Conservation (phyloP, 495 filamentous ascomycete species). For the Pyrenula massariospora region DNA sequence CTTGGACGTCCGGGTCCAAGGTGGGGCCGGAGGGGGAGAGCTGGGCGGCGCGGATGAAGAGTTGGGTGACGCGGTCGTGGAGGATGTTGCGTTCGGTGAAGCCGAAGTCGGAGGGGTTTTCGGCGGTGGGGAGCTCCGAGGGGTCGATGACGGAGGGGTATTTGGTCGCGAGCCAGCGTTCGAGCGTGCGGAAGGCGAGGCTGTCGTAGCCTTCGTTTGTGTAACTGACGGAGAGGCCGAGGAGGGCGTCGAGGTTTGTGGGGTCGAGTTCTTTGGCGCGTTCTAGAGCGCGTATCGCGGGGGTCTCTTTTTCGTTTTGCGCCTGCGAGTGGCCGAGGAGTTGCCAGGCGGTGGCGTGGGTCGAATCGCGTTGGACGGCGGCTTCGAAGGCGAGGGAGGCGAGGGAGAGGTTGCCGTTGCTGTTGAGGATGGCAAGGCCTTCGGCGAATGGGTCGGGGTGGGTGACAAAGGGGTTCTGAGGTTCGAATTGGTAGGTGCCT, state of each 20-base stretch:
- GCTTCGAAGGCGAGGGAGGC: constrained; percentile 96
- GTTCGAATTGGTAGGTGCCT: constrained; percentile 70
- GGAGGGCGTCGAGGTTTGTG: constrained; percentile 75
- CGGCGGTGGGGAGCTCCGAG: constrained; percentile 23
- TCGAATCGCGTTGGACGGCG: constrained; percentile 76
- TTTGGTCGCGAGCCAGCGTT: constrained; percentile 89
- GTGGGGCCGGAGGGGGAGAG: constrained; percentile 75
- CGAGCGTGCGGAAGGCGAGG: constrained; percentile 89
- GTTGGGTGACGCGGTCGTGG: constrained; percentile 77
- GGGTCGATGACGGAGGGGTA: constrained; percentile 72
- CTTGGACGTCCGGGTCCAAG: constrained; percentile 97
- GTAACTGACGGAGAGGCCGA: constrained; percentile 95
- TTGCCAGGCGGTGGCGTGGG: constrained; percentile 87
- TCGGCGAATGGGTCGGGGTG: constrained; percentile 75
- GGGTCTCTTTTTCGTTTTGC: constrained; percentile 95
- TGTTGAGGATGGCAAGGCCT: constrained; percentile 79
- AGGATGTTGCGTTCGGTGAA: constrained; percentile 87
- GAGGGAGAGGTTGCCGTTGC: constrained; percentile 85
- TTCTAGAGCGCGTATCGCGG: constrained; percentile 95
- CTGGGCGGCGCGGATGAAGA: constrained; percentile 87
- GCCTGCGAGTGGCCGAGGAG: constrained; percentile 84
- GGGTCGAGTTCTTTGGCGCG: constrained; percentile 81
- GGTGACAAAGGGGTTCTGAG: constrained; percentile 75
- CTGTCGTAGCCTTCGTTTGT: constrained; percentile 98
- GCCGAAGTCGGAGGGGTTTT: constrained; percentile 54